Evolutionary conservation across 106 monocot genomes (phyloP).

Genomic region (Xerophyta viscosa): DNA sequence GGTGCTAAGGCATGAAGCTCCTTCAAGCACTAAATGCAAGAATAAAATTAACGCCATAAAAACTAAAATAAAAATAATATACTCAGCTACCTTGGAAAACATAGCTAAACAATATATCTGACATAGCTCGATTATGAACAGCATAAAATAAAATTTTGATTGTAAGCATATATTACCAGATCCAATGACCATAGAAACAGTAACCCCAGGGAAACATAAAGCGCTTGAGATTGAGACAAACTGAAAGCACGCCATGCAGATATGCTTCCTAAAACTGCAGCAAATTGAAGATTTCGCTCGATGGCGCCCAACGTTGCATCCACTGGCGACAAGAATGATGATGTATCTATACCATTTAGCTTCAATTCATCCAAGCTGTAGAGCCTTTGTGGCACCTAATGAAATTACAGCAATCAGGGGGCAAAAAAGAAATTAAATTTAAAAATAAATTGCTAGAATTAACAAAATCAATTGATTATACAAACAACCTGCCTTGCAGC

Average conservation of each 20-base stretch:
- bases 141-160: too few species aligned
- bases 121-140: too few species aligned
- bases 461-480: background rate
- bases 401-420: background rate
- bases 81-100: too few species aligned
- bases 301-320: slow-evolving; percentile 70
- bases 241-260: slow-evolving; percentile 54
- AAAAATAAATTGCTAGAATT: background rate
- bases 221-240: slow-evolving; percentile 39
- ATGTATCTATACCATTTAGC: slow-evolving; percentile 71
- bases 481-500: slow-evolving; percentile 80
- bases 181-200: slow-evolving; percentile 77
- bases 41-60: too few species aligned
- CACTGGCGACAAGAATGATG: slow-evolving; percentile 65
- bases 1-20: too few species aligned
- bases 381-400: slow-evolving; percentile 68
- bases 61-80: too few species aligned
- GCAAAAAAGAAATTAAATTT: background rate
- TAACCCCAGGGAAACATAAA: slow-evolving; percentile 45
- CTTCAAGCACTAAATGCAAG: too few species aligned
- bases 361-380: slow-evolving; percentile 86
- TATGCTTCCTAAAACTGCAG: slow-evolving; percentile 46
- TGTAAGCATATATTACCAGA: slow-evolving; percentile 55
- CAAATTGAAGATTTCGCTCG: slow-evolving; percentile 70
- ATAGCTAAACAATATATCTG: too few species aligned